Evolutionary conservation across 148 eudicot species (phyloP), one percentile per base, ranked within the genome.

Genomic region (Diospyros kaki): DNA sequence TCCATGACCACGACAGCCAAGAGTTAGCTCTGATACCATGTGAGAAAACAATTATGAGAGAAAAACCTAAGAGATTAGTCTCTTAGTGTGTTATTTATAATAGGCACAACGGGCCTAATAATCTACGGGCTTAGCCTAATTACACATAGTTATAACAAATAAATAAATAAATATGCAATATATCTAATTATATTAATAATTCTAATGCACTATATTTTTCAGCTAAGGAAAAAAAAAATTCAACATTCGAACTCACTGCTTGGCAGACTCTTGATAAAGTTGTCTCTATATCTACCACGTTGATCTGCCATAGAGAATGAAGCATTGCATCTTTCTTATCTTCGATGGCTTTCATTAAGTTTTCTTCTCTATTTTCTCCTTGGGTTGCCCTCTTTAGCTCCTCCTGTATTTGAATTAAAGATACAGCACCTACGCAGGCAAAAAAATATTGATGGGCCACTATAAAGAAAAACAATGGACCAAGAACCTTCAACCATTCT

Each of bases 281-380:
- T 50, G 87, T 82, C 86, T 94, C 98, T 43, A 94, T 94, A 79
- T 94, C 98, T 28, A 89, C 91, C 73, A 94, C 98, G 78, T 91
- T 94, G 60, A 94, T 87, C 81, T 90, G 91, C 98, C 98, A 94
- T 76, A 94, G 97, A 69, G 95, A 91, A 71, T 87, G 75, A 81
- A 94, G 69, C 90, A 94, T 85, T 10, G 81, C 89, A 28, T 91
- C 98, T 83, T 91, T 91, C 75, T 91, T 93, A n/a, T 89, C 93
- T 88, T 93, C 96, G 72, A 89, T 66, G 51, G 84, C 88, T 83
- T 89, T 91, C 74, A 79, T 66, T 75, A 91, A 43, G 76, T 58
- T 74, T 77, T 88, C 97, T 70, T 94, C 93, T 66, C 76, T 88
- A 73, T 73, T 86, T 80, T 88, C 93, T 77, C 86, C 91, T 77